Evolutionary conservation across 495 filamentous ascomycete genomes (phyloP), one percentile per base, ranked within the genome.

Genomic region (Filosporella fistucella): DNA sequence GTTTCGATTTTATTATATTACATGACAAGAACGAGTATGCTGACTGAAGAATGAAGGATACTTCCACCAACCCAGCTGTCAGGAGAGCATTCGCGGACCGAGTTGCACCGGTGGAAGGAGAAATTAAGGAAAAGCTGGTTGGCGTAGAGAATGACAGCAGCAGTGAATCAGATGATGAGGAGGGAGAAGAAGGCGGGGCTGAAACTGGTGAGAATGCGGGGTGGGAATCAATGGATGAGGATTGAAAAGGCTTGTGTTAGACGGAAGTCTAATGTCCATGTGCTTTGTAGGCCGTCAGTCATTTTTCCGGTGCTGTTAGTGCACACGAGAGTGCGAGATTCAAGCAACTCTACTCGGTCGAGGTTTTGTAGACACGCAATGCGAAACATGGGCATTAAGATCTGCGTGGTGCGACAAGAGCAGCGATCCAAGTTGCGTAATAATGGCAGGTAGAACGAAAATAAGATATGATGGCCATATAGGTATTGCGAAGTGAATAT

Each of bases 161-260:
- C 50, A 82, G 71, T 37, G 78, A 81, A 25, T 78, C 76, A 22
- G 70, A 70, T 20, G 82, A 82, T 36, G 77, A 51, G 21, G 63
- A 60, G 21, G 29, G 26, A 56, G 84, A 77, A 17, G 62, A 61
- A 23, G 41, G 32, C 54, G 84, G 77, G 14, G 46, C 10, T 2
- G 47, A 64, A n/a, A 77, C 55, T n/a, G 79, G 67, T 26, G 78
- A 81, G 53, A 81, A 71, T 35, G 73, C 64, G 16, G 85, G 82
- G 14, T 91, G 83, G 72, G 90, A 95, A 66, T 91, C 86, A 26
- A 95, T 95, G 91, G 88, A 95, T 51, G 91, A 95, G 66, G 82
- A 88, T 59, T 83, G 66, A 66, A 54, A 6, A 22, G 20, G 33
- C 5, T 16, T 43, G 25, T 16, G 32, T 43, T 43, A 26, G 23